These are phyloP conservation scores for Ambrosiella xylebori DNA, from an alignment of 2,329 filamentous ascomycete species.

Conservation along the genomic window DNA sequence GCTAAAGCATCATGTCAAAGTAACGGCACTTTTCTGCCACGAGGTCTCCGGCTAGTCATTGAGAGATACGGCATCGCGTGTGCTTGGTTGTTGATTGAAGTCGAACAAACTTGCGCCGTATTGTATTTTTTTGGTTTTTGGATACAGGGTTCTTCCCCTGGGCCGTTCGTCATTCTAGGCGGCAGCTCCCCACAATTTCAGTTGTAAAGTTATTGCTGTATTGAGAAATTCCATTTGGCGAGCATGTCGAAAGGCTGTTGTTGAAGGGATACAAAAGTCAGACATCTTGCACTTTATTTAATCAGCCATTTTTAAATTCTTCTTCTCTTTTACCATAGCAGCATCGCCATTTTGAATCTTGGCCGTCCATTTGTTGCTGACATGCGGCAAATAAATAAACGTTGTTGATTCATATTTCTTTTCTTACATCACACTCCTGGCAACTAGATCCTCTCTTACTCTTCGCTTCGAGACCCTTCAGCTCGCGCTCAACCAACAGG, in stretches of 20 bases:
- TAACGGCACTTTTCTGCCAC: too few species aligned
- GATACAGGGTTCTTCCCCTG: neutral
- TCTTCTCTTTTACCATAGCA: too few species aligned
- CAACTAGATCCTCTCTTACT: neutral
- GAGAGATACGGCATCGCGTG: too few species aligned
- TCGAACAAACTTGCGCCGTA: neutral
- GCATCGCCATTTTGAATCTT: too few species aligned
- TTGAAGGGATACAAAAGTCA: too few species aligned
- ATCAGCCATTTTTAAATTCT: too few species aligned
- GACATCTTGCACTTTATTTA: too few species aligned
- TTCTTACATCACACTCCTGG: neutral
- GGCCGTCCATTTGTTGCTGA: too few species aligned
- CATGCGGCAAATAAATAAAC: too few species aligned
- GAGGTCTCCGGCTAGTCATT: too few species aligned
- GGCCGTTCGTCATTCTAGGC: neutral
- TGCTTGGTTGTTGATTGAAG: neutral
- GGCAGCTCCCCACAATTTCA: neutral
- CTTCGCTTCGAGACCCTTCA: neutral
- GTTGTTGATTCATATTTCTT: neutral
- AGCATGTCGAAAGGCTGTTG: too few species aligned
- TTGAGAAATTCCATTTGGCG: neutral
- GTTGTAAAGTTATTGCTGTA: neutral
- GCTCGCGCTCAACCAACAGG: neutral
- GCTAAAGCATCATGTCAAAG: too few species aligned
- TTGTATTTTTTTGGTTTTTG: neutral